A percentile compares a stretch with the other conserved stretches of the same genome.
These are phyloP conservation scores for peach (Prunus persica) DNA, from an alignment of 306 rosid genomes.

Conservation along the genomic window Prunus_persica_NCBIv2 NC_034016.1:11873001-11873500, in stretches of 20 bases:
- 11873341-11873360: conserved; percentile 79
- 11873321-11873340: conserved; percentile 54
- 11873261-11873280: neutral
- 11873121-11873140: neutral
- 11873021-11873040: neutral
- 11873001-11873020: conserved; percentile 30
- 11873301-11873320: neutral
- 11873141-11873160: neutral
- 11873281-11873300: neutral
- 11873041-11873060: neutral
- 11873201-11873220: conserved; percentile 56
- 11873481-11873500: neutral
- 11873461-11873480: conserved; percentile 43
- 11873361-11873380: conserved; percentile 56
- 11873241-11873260: neutral
- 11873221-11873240: neutral
- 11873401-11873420: conserved; percentile 91
- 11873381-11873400: conserved; percentile 67
- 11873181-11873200: conserved; percentile 68
- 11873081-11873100: conserved; percentile 40
- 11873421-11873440: conserved; percentile 93
- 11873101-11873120: conserved; percentile 54
- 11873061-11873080: neutral
- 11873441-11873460: conserved; percentile 76
- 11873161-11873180: conserved; percentile 61